Evolutionary conservation across 2,329 filamentous ascomycete genomes (phyloP).

Genomic region (Penicillium crustosum): DNA sequence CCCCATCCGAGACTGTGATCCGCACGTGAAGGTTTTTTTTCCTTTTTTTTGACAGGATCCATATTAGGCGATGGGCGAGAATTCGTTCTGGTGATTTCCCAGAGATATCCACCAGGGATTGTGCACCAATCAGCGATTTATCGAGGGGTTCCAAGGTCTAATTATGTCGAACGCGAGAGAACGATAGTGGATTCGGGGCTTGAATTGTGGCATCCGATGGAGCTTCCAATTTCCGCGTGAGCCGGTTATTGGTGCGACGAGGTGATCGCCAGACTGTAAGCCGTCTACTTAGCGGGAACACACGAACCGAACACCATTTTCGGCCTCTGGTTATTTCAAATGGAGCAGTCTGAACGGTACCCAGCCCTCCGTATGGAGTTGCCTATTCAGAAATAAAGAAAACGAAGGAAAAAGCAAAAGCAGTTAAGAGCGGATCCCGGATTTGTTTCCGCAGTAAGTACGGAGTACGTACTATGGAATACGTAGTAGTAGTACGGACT

Average conservation of each 20-base stretch:
- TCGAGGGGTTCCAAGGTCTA: not conserved
- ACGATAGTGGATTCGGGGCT: slow-evolving; percentile 8
- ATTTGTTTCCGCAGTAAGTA: not conserved
- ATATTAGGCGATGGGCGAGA: not conserved
- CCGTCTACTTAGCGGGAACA: slow-evolving; percentile 17
- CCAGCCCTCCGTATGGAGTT: not conserved
- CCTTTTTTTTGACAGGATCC: slow-evolving; percentile 11
- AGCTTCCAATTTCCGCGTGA: slow-evolving; percentile 23
- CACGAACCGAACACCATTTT: slow-evolving; percentile 17
- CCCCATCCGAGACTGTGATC: slow-evolving; percentile 9
- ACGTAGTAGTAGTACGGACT: no score
- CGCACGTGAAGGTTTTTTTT: slow-evolving; percentile 8
- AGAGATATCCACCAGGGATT: not conserved
- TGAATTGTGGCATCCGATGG: slow-evolving; percentile 18
- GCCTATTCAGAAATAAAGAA: slow-evolving; percentile 1
- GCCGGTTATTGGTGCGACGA: slow-evolving; percentile 22
- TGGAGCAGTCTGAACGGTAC: not conserved
- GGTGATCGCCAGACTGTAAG: slow-evolving; percentile 23
- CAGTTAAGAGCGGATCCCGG: slow-evolving; percentile 2
- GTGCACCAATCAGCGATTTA: slow-evolving; percentile 1
- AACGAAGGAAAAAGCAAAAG: not conserved
- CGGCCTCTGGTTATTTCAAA: slow-evolving; percentile 5
- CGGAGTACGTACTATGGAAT: not conserved
- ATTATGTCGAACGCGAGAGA: not conserved
- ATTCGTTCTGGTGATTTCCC: not conserved